Evolutionary conservation across 257 asterid species (phyloP).

Genomic region (Leptodermis oblonga): DNA sequence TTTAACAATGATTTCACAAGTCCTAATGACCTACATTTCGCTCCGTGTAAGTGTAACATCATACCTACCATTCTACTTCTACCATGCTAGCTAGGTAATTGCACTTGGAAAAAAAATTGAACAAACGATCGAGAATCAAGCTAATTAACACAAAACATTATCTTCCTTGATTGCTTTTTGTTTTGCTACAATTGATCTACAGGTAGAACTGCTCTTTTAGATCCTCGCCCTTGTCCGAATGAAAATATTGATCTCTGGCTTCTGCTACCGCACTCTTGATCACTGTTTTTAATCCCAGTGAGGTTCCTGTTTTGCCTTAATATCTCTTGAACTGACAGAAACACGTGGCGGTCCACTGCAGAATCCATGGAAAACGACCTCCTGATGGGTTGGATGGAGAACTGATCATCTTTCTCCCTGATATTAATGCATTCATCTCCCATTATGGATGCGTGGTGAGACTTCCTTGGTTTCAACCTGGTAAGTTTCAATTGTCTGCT

Average conservation of each 20-base stretch:
- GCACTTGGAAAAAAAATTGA: background rate
- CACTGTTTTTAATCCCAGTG: conserved; percentile 33
- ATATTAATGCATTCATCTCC: conserved; percentile 68
- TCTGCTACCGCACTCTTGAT: conserved; percentile 60
- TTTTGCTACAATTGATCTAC: conserved; percentile 23
- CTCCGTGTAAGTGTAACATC: conserved; percentile 19
- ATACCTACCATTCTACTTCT: conserved; percentile 14
- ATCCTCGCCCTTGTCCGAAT: conserved; percentile 60
- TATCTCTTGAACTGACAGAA: conserved; percentile 61
- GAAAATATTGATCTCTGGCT: conserved; percentile 63
- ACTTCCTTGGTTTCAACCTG: conserved; percentile 33
- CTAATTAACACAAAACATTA: background rate
- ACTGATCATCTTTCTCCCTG: conserved; percentile 49
- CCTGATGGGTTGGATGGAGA: conserved; percentile 57
- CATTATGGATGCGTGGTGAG: conserved; percentile 63
- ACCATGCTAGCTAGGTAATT: background rate
- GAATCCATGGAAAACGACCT: conserved; percentile 93
- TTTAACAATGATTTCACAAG: conserved; percentile 12
- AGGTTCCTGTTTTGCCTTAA: conserved; percentile 31
- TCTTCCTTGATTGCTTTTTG: background rate
- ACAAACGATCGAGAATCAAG: background rate
- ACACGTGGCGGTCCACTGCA: conserved; percentile 50
- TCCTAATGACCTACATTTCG: background rate
- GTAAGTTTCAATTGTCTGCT: conserved; percentile 30
- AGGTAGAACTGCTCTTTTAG: conserved; percentile 59